A percentile compares a stretch with the other conserved stretches of the same genome.
phyloP scores from a whole-genome alignment of 306 rosid genomes.

The Fragaria vesca region DNA sequence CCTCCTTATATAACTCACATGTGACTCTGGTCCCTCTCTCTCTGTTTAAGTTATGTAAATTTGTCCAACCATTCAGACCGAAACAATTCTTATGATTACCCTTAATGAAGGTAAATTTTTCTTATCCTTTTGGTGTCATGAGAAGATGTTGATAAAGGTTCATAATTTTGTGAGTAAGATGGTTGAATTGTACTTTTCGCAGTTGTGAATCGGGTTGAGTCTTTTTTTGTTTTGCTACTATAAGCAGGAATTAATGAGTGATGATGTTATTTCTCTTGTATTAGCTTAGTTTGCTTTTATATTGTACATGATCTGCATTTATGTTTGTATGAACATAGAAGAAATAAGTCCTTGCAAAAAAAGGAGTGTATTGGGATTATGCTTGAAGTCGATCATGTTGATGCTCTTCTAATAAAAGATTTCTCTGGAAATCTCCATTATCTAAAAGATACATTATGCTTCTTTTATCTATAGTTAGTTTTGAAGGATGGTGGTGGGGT shows the following conservation, averaged over 20 bases:
- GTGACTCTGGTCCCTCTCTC: no score
- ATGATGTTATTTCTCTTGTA: background rate
- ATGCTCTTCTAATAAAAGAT: slow-evolving; percentile 87
- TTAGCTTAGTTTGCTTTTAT: background rate
- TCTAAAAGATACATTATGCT: slow-evolving; percentile 43
- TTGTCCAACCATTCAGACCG: no score
- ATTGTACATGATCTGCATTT: background rate
- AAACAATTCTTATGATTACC: no score
- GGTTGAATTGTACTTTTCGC: background rate
- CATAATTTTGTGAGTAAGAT: background rate
- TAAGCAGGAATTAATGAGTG: background rate
- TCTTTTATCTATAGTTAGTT: background rate
- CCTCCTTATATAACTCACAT: no score
- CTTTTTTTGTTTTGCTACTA: background rate
- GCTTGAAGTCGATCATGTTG: slow-evolving; percentile 69
- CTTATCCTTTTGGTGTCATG: no score
- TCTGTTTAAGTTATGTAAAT: no score
- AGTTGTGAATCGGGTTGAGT: background rate
- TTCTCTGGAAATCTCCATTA: slow-evolving; percentile 70
- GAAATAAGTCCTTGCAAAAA: slow-evolving; percentile 53
- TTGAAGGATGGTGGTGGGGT: background rate
- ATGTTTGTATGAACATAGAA: slow-evolving; percentile 66
- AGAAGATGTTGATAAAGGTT: background rate
- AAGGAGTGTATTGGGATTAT: slow-evolving; percentile 43
- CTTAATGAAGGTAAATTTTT: no score